Percentiles rank a stretch among this genome's conserved stretches.
Evolutionary conservation across 164 flowering plant species (phyloP).

Genomic region (Protea cynaroides): DNA sequence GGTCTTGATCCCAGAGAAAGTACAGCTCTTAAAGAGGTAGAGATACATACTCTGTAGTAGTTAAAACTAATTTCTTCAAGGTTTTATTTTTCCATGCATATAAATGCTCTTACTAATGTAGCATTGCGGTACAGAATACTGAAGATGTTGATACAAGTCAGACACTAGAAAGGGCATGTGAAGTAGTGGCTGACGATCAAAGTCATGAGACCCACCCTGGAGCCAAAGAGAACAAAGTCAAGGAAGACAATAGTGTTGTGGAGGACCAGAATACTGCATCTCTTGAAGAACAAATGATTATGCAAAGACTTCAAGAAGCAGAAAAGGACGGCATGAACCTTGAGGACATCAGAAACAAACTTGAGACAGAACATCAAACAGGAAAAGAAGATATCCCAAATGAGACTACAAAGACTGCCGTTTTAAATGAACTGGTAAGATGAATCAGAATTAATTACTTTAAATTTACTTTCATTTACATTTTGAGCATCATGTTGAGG

Average conservation of each 20-base stretch:
- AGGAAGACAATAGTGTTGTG: background rate
- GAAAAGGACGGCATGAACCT: constrained; percentile 2
- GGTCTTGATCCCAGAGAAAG: constrained; percentile 1
- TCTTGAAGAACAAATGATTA: constrained; percentile 9
- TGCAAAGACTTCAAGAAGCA: constrained; percentile 11
- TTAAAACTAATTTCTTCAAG: background rate
- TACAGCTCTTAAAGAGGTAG: constrained; percentile 16
- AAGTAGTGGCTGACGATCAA: constrained; percentile 12
- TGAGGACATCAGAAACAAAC: constrained; percentile 9
- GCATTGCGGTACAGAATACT: constrained; percentile 16
- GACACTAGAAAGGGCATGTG: constrained; percentile 11
- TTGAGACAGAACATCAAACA: constrained; percentile 5
- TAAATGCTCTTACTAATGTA: constrained; percentile 7
- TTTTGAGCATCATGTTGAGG: background rate
- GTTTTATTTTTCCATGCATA: background rate
- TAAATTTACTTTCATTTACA: background rate
- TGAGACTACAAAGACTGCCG: constrained; percentile 14
- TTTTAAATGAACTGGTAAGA: constrained; percentile 20
- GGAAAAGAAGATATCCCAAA: constrained; percentile 9
- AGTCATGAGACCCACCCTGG: constrained; percentile 2
- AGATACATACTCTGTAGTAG: constrained; percentile 2
- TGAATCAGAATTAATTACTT: background rate
- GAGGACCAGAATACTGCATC: constrained; percentile 9
- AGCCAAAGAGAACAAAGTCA: constrained; percentile 1
- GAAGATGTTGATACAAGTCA: constrained; percentile 10